These are phyloP conservation scores for Naegleria lovaniensis DNA, from an alignment of 208 protist species.

Conservation along the genomic window DNA sequence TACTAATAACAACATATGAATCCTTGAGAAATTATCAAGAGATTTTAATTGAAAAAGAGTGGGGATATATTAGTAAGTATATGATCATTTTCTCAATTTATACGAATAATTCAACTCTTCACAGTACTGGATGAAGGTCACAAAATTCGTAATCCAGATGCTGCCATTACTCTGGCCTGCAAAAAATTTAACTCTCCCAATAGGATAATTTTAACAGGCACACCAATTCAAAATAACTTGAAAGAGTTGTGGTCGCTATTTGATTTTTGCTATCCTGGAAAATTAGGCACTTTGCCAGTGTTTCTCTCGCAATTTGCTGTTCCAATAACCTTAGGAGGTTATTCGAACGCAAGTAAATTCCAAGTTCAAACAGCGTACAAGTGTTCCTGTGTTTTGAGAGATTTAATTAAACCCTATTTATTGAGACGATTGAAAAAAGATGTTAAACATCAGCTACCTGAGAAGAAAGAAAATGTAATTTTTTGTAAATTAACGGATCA, in stretches of 20 bases:
- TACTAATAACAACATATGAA: constrained; percentile 88
- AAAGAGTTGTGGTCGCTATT: constrained; percentile 98
- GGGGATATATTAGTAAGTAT: constrained; percentile 27
- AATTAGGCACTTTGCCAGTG: constrained; percentile 75
- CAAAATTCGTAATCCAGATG: constrained; percentile 89
- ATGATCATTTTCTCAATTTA: no score
- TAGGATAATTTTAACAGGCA: constrained; percentile 87
- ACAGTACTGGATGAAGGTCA: constrained; percentile 92
- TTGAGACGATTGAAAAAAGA: constrained; percentile 89
- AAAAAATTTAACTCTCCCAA: constrained; percentile 87
- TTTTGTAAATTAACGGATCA: constrained; percentile 82
- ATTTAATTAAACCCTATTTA: constrained; percentile 87
- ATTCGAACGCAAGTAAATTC: constrained; percentile 70
- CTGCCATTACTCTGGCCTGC: constrained; percentile 79
- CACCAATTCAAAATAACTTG: constrained; percentile 96
- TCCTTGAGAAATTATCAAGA: constrained; percentile 58
- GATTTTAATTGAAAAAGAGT: constrained; percentile 33
- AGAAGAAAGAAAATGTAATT: constrained; percentile 91
- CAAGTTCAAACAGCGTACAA: constrained; percentile 84
- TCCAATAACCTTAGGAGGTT: constrained; percentile 77
- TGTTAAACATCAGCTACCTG: constrained; percentile 75
- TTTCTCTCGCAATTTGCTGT: constrained; percentile 67
- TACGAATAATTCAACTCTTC: neutral
- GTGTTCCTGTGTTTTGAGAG: constrained; percentile 77
- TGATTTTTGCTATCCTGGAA: constrained; percentile 95